A percentile compares a stretch with the other conserved stretches of the same genome.
Evolutionary conservation across 306 rosid genomes (phyloP).

Genomic region (Cucurbita ficifolia): DNA sequence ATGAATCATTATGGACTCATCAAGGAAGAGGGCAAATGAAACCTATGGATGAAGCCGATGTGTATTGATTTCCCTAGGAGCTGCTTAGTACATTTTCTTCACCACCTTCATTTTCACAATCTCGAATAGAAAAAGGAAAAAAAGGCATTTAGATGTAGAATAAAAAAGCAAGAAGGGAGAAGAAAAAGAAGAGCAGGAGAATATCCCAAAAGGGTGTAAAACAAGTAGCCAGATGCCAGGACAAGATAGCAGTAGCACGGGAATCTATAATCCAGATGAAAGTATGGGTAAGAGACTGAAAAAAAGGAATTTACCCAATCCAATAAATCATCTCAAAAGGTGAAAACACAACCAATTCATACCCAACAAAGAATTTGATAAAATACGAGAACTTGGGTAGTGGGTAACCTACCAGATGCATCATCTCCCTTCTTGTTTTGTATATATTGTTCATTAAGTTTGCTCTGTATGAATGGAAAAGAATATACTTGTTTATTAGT

Average conservation of each 20-base stretch:
- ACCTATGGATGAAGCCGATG: neutral
- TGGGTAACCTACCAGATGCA: neutral
- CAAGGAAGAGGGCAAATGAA: too few relatives aligned
- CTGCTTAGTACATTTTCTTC: neutral
- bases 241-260: neutral
- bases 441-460: neutral
- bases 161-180: neutral
- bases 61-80: neutral
- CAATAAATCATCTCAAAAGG: neutral
- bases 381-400: neutral
- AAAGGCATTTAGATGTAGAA: neutral
- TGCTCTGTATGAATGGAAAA: neutral
- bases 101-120: neutral
- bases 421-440: neutral
- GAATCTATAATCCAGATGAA: neutral
- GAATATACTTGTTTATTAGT: neutral
- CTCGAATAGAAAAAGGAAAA: neutral
- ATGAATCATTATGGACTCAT: too few relatives aligned
- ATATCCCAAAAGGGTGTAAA: neutral
- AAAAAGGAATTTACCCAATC: neutral
- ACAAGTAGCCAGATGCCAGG: neutral
- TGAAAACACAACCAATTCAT: neutral
- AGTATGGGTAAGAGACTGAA: neutral
- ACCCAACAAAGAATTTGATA: neutral
- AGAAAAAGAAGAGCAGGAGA: neutral